Evolutionary conservation across 2,329 filamentous ascomycete genomes (phyloP).

Genomic region (Magnaporthales sp.): DNA sequence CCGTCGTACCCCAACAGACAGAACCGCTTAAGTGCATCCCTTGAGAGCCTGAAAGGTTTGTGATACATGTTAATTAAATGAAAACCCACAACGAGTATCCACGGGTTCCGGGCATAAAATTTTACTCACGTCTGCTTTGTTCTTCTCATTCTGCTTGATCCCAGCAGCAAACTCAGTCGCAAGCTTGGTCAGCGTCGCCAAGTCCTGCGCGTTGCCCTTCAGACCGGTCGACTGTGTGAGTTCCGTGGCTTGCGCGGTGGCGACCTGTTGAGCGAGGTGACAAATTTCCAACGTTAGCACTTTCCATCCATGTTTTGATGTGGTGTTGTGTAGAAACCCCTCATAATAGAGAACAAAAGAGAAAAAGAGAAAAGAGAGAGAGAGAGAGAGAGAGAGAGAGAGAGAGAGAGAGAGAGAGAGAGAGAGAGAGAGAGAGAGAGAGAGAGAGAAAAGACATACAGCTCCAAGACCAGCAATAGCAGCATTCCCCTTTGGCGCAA

Average conservation of each 20-base stretch:
- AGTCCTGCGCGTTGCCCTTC: not conserved
- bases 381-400: too few relatives aligned
- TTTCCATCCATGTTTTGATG: too few relatives aligned
- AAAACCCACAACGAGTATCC: not conserved
- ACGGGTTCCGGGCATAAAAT: too few relatives aligned
- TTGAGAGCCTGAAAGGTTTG: not conserved
- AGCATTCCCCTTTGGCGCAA: not conserved
- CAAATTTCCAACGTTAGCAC: not conserved
- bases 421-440: too few relatives aligned
- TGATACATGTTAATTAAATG: not conserved
- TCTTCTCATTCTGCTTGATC: not conserved
- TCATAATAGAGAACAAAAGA: too few relatives aligned
- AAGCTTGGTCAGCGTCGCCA: not conserved
- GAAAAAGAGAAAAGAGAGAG: too few relatives aligned
- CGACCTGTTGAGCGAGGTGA: not conserved
- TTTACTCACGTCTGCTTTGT: not conserved
- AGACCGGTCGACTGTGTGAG: not conserved
- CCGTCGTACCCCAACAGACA: too few relatives aligned
- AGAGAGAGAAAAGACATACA: not conserved
- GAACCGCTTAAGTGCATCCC: not conserved
- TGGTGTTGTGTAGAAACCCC: too few relatives aligned
- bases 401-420: too few relatives aligned
- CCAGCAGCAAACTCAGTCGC: not conserved
- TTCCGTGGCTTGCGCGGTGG: not conserved
- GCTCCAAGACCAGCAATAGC: not conserved